Base-by-base conservation (phyloP, 805 yeast species). In the Kodamaea kaohsiungensis region DNA sequence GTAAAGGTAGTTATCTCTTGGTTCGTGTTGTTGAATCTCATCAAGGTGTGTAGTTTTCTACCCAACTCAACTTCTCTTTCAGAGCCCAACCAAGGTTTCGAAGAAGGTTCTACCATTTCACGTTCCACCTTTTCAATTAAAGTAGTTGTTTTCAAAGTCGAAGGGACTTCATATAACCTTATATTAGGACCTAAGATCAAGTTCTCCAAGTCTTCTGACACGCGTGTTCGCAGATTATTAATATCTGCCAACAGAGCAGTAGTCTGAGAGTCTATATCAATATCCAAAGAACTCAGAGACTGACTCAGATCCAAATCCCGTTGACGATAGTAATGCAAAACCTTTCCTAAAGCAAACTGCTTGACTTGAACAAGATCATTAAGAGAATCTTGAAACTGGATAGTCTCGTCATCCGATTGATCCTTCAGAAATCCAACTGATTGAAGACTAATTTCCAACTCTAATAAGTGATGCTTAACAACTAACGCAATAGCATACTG, bases 401-500 rank as follows among this genome's bases (percentile, higher is more conserved):
- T 57, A 16, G 62, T 52, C 37, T 61, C 59, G 19, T 62, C 68
- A 37, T 59, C 59, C 46, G 59, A 46, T 53, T 59, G 63, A 13
- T 55, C 54, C 9, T 53, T 54, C 39, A 47, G 47, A 38, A 39
- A 54, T 37, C 13, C 17, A 18, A 12, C 37, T 25, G 46, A 38
- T 13, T 42, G 25, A 39, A 51, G 47, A 7, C 48, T 22, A 12
- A 30, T 18, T 42, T 58, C 64, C 38, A 65, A 55, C 8, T 56
- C 43, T n/a, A 46, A 53, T 46, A 70, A 51, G 37, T 67, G 68
- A 22, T 60, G 60, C 38, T 60, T 57, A 37, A 68, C 43, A 0
- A 70, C 73, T 51, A 65, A 51, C 22, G 63, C 61, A 48, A 66
- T 65, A 2, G 71, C 72, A 56, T 63, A 66, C 39, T 59, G 53